Conservation (phyloP, 2,329 filamentous ascomycete species). For the Pseudogymnoascus sp. region DNA sequence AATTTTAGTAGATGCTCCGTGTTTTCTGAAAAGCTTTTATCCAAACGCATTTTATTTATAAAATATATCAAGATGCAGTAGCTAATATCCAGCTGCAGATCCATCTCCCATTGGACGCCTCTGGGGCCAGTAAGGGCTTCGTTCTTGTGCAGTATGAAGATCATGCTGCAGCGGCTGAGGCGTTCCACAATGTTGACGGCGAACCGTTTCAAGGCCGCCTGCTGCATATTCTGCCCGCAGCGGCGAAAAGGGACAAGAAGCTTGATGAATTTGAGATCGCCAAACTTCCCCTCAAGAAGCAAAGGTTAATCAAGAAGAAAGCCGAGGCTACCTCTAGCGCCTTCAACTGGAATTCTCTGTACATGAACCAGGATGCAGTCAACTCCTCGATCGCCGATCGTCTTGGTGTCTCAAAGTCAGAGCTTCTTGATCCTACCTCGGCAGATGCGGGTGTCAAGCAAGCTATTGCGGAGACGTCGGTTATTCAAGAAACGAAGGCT, state of each 20-base stretch:
- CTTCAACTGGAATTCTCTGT: slow-evolving; percentile 99
- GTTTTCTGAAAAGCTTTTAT: slow-evolving; percentile 49
- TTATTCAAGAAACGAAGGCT: slow-evolving; percentile 91
- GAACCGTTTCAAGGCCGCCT: slow-evolving; percentile 87
- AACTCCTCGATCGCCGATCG: slow-evolving; percentile 82
- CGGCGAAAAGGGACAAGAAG: slow-evolving; percentile 70
- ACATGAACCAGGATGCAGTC: slow-evolving; percentile 94
- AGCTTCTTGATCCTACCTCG: slow-evolving; percentile 90
- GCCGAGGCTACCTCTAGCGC: slow-evolving; percentile 66
- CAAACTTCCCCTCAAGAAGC: slow-evolving; percentile 88
- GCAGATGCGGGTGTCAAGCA: slow-evolving; percentile 93
- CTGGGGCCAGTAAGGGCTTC: slow-evolving; percentile 77
- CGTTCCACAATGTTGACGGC: slow-evolving; percentile 73
- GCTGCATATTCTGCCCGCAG: slow-evolving; percentile 79
- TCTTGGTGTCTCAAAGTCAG: slow-evolving; percentile 82
- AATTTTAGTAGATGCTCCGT: slow-evolving; percentile 99
- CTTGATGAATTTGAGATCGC: slow-evolving; percentile 85
- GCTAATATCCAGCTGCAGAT: slow-evolving; percentile 48
- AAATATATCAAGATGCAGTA: slow-evolving; percentile 4
- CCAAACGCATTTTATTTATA: slow-evolving; percentile 14
- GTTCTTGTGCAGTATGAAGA: slow-evolving; percentile 76
- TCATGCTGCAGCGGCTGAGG: slow-evolving; percentile 64
- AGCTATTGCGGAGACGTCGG: slow-evolving; percentile 89
- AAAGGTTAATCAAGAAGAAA: slow-evolving; percentile 81
- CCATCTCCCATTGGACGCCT: slow-evolving; percentile 69